Evolutionary conservation across 2,329 filamentous ascomycete genomes (phyloP), one percentile per base, ranked within the genome.

Genomic region (Xylaria digitata): DNA sequence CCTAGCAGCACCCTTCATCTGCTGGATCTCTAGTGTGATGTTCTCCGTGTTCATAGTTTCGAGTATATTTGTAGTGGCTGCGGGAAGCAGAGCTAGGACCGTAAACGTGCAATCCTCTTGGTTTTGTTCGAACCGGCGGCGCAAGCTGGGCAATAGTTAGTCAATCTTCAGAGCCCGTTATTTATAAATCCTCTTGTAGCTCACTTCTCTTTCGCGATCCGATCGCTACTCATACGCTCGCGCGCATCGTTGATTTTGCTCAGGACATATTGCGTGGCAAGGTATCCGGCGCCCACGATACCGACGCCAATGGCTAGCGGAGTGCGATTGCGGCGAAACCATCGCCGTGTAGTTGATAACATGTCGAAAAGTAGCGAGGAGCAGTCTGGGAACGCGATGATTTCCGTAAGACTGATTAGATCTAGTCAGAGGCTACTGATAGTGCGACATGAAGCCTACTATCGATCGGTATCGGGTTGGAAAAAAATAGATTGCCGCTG

Each of bases 91-190:
- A 34, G 95, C 96, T n/a, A 98, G 89, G 50, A 98, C 94, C 43
- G 96, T 99, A 78, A 96, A 97, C 54, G 95, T 97, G 82, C 96
- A 99, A 81, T 99, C 96, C 78, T 97, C 95, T 79, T 99, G 96
- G 80, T 99, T 99, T 81, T 99, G 96, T 80, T 98, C 93, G 82
- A 99, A 99, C 76, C 96, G 92, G 66, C 96, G 92, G 58, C 94
- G 94, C 68, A 99, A 87, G 80, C 95, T 98, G 75, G 32, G 23
- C 40, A 42, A 43, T 42, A 32, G 53, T 68, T 46, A 66, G 61
- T 40, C 11, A 13, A 8, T 30, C 21, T 37, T 42, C 6, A 6
- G 19, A 6, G 21, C 26, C 40, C 2, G 9, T 8, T 17, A 13
- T 57, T 34, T 19, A 32, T 5, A 15, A n/a, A n/a, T 21, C n/a